phyloP scores from a whole-genome alignment of 2,329 filamentous ascomycete genomes.

The Paecilomyces variotii region DNA sequence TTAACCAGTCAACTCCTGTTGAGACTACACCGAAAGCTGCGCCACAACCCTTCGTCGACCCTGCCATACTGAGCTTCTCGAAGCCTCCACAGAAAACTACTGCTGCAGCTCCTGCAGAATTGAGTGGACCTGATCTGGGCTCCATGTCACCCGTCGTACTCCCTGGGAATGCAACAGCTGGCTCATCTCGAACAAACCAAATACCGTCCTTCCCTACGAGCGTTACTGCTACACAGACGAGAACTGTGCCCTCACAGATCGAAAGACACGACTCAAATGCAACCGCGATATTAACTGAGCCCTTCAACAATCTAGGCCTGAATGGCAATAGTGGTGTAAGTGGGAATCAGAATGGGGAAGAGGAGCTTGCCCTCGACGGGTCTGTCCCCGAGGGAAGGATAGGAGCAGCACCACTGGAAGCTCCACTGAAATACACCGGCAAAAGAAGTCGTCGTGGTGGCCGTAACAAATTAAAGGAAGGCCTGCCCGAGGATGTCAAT shows the following conservation, averaged over 20 bases:
- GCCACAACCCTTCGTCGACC: constrained; percentile 60
- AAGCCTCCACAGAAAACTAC: constrained; percentile 16
- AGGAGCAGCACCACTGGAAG: constrained; percentile 15
- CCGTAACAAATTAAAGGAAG: constrained; percentile 39
- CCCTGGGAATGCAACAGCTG: constrained; percentile 17
- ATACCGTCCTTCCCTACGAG: constrained; percentile 7
- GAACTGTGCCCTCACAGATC: constrained; percentile 9
- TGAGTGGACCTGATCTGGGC: constrained; percentile 9
- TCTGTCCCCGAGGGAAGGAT: constrained; percentile 11
- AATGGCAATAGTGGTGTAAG: constrained; percentile 16
- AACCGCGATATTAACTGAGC: constrained; percentile 36
- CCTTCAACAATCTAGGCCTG: constrained; percentile 36
- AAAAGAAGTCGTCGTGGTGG: constrained; percentile 40
- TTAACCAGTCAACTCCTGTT: constrained; percentile 7
- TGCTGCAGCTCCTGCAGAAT: constrained; percentile 1
- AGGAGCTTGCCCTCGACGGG: constrained; percentile 12
- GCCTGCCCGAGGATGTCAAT: constrained; percentile 28
- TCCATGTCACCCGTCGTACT: constrained; percentile 21
- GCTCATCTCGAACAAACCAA: constrained; percentile 6
- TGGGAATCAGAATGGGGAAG: constrained; percentile 5
- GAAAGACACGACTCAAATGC: constrained; percentile 21
- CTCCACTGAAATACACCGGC: constrained; percentile 16
- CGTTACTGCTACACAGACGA: constrained; percentile 4
- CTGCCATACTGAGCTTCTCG: constrained; percentile 68
- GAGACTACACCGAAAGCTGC: constrained; percentile 20